A percentile compares a stretch with the other conserved stretches of the same genome.
Evolutionary conservation across 805 yeast genomes (phyloP).

Genomic region (Yamadazyma nakazawae): DNA sequence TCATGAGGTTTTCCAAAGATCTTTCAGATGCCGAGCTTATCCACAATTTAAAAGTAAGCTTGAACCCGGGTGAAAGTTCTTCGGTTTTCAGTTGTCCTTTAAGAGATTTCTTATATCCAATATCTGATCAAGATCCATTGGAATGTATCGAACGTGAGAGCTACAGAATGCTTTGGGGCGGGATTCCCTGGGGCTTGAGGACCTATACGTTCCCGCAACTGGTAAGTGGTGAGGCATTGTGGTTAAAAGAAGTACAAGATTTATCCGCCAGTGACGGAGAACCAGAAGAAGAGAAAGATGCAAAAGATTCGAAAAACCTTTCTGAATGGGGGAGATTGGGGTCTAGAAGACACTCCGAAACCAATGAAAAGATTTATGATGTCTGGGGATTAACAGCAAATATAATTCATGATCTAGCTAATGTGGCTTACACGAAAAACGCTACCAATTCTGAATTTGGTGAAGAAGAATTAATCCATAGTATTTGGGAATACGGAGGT

Average conservation of each 20-base stretch:
- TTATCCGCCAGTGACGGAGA: conserved; percentile 43
- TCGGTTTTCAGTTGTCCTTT: conserved; percentile 70
- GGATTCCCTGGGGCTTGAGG: conserved; percentile 61
- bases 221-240: conserved; percentile 53
- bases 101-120: conserved; percentile 49
- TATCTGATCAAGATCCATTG: conserved; percentile 12
- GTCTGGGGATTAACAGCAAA: conserved; percentile 85
- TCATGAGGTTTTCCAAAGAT: conserved; percentile 40
- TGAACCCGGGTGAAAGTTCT: conserved; percentile 78
- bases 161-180: conserved; percentile 61
- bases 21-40: conserved; percentile 19
- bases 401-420: conserved; percentile 68
- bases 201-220: conserved; percentile 58
- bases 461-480: conserved; percentile 64
- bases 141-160: conserved; percentile 33
- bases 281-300: conserved; percentile 1
- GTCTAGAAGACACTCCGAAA: conserved; percentile 31
- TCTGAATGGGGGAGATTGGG: conserved; percentile 40
- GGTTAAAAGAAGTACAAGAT: conserved; percentile 57
- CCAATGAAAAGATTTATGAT: conserved; percentile 54
- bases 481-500: conserved; percentile 50
- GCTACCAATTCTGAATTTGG: conserved; percentile 34
- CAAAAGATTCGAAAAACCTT: conserved; percentile 15
- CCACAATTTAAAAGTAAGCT: conserved; percentile 36
- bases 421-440: conserved; percentile 39